These are phyloP conservation scores for Tulasnella sp. DNA, from an alignment of 768 basidiomycete genomes.

Conservation along the genomic window DNA sequence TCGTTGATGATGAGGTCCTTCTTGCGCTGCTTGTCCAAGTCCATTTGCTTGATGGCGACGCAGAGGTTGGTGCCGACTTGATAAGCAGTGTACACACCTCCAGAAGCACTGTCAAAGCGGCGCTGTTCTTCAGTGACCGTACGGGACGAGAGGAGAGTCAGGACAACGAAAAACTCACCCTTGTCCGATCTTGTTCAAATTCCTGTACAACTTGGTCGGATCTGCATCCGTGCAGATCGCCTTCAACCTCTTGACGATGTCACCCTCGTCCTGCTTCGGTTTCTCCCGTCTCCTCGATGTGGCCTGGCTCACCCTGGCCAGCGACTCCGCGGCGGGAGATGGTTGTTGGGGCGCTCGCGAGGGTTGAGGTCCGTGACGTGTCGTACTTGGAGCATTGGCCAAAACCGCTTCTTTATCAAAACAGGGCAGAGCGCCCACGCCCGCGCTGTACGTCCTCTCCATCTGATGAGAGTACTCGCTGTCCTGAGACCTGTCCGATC, in stretches of 20 bases:
- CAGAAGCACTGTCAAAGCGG: slow-evolving; percentile 65
- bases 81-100: slow-evolving; percentile 97
- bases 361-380: slow-evolving; percentile 13
- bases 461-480: neutral
- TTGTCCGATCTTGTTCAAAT: slow-evolving; percentile 94
- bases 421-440: neutral
- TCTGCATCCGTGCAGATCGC: slow-evolving; percentile 97
- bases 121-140: neutral
- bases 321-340: slow-evolving; percentile 53
- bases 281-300: slow-evolving; percentile 67
- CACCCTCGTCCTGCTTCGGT: slow-evolving; percentile 62
- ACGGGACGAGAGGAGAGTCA: too few species aligned
- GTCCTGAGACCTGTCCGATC: neutral
- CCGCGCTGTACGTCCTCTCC: neutral
- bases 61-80: slow-evolving; percentile 91
- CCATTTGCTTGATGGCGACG: slow-evolving; percentile 99
- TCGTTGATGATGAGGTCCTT: slow-evolving; percentile 99
- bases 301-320: slow-evolving; percentile 32
- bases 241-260: slow-evolving; percentile 85
- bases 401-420: too few species aligned
- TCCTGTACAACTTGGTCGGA: slow-evolving; percentile 89
- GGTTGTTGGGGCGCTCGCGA: slow-evolving; percentile 27
- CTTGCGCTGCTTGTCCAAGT: slow-evolving; percentile 98
- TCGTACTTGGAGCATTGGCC: slow-evolving; percentile 5
- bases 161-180: slow-evolving; percentile 54